phyloP scores from a whole-genome alignment of 306 rosid species.

The Mucuna pruriens region DNA sequence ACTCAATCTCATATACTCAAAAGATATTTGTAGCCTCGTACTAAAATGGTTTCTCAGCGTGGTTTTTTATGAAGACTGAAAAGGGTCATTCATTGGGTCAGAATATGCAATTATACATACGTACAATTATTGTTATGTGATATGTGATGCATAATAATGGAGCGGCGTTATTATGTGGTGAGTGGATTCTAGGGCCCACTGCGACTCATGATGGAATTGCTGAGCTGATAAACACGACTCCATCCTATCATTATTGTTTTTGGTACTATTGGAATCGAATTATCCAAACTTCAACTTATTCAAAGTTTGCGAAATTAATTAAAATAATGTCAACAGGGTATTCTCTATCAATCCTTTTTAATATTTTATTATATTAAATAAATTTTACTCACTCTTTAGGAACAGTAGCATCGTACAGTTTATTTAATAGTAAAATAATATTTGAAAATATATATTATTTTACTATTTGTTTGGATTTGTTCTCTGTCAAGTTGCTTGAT shows the following conservation, averaged over 20 bases:
- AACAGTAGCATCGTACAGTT: background rate
- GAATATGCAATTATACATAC: background rate
- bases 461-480: background rate
- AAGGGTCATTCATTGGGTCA: background rate
- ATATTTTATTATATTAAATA: too few species aligned
- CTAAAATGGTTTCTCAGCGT: background rate
- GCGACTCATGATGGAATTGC: background rate
- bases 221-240: background rate
- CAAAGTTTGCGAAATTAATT: too few species aligned
- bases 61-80: background rate
- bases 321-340: too few species aligned
- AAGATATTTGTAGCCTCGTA: too few species aligned
- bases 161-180: background rate
- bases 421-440: background rate
- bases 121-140: background rate
- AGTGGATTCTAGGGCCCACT: constrained; percentile 2
- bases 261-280: background rate
- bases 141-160: background rate
- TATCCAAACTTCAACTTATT: background rate
- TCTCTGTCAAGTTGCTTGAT: background rate
- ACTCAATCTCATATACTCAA: too few species aligned
- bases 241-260: background rate
- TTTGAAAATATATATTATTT: too few species aligned
- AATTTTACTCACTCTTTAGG: too few species aligned
- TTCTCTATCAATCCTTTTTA: too few species aligned